These are phyloP conservation scores for Elsinoe ampelina DNA, from an alignment of 2,329 filamentous ascomycete species.

Conservation along the genomic window DNA sequence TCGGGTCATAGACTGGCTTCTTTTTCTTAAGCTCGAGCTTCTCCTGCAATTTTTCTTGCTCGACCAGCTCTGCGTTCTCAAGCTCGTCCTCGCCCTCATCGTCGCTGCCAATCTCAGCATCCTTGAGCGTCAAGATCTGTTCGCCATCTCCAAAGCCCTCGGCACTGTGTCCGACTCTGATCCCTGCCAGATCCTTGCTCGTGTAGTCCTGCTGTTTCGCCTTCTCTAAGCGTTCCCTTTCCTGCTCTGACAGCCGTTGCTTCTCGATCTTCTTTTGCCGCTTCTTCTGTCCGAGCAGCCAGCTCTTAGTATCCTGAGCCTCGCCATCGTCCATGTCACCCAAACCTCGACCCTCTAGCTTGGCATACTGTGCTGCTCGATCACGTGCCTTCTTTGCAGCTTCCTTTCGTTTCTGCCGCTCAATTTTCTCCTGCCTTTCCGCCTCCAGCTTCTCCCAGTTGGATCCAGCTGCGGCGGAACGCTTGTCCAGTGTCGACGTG, in stretches of 20 bases:
- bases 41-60: slow-evolving; percentile 64
- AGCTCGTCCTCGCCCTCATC: slow-evolving; percentile 78
- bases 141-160: slow-evolving; percentile 74
- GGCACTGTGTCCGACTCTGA: slow-evolving; percentile 85
- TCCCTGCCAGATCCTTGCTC: slow-evolving; percentile 73
- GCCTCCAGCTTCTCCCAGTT: slow-evolving; percentile 65
- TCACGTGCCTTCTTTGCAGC: slow-evolving; percentile 84
- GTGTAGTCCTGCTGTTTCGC: slow-evolving; percentile 72
- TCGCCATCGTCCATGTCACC: slow-evolving; percentile 62
- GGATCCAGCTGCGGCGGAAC: slow-evolving; percentile 61
- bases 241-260: slow-evolving; percentile 60
- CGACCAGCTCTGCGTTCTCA: slow-evolving; percentile 63
- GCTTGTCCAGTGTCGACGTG: slow-evolving; percentile 74
- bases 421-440: slow-evolving; percentile 62
- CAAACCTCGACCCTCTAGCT: slow-evolving; percentile 73
- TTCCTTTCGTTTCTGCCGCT: slow-evolving; percentile 69
- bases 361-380: slow-evolving; percentile 62
- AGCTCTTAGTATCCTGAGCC: slow-evolving; percentile 69
- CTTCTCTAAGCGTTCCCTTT: slow-evolving; percentile 60
- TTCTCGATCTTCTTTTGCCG: slow-evolving; percentile 80
- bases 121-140: slow-evolving; percentile 89
- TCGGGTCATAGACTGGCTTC: slow-evolving; percentile 78
- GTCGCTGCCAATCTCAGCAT: slow-evolving; percentile 68
- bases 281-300: slow-evolving; percentile 86
- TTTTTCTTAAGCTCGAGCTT: slow-evolving; percentile 82